Conservation (phyloP, 1,139 yeast species). For the Nakaseomyces kungkrabaensis region DNA sequence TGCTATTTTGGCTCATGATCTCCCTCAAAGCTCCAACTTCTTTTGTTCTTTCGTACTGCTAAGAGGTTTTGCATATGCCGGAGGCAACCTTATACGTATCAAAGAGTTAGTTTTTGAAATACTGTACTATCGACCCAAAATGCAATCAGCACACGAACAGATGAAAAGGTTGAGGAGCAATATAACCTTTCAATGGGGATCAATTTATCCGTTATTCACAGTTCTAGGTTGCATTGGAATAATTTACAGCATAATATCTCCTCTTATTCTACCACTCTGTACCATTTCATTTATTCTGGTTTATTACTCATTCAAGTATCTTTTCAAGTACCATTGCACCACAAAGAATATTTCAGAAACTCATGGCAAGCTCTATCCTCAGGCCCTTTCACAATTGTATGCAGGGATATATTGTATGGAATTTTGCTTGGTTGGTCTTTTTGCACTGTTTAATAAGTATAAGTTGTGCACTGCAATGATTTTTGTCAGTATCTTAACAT, state of each 20-base stretch:
- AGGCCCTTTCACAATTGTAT: conserved; percentile 64
- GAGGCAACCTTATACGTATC: conserved; percentile 52
- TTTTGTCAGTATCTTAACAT: conserved; percentile 33
- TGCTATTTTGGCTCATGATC: conserved; percentile 55
- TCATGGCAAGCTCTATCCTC: conserved; percentile 59
- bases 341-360: conserved; percentile 50
- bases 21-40: conserved; percentile 76
- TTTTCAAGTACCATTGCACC: conserved; percentile 46
- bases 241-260: conserved; percentile 69
- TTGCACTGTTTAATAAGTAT: conserved; percentile 45
- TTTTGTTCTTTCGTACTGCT: conserved; percentile 65
- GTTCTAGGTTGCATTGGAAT: conserved; percentile 69
- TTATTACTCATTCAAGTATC: conserved; percentile 58
- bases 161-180: conserved; percentile 38
- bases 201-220: conserved; percentile 64
- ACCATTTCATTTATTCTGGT: conserved; percentile 48
- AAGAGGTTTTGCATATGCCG: conserved; percentile 65
- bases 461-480: conserved; percentile 36
- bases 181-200: conserved; percentile 59
- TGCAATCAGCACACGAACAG: conserved; percentile 52
- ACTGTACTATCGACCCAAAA: conserved; percentile 34
- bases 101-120: conserved; percentile 37
- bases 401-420: conserved; percentile 76
- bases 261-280: conserved; percentile 58
- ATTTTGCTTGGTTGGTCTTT: conserved; percentile 64